These are phyloP conservation scores for Kodamaea kakaduensis DNA, from an alignment of 805 yeast genomes.

Conservation along the genomic window DNA sequence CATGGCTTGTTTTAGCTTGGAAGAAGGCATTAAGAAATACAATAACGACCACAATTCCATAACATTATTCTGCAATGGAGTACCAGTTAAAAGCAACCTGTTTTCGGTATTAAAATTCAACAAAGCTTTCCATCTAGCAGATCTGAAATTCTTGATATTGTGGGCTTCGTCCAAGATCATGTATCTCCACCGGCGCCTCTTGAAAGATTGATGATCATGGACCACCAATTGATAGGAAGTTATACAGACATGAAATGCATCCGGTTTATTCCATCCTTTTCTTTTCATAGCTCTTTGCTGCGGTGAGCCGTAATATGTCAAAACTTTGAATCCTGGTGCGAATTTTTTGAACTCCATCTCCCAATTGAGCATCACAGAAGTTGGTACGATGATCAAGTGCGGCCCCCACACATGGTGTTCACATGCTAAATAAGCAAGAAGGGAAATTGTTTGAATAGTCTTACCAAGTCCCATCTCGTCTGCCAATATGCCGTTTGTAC, in stretches of 20 bases:
- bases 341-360: conserved; percentile 98
- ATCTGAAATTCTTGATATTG: conserved; percentile 91
- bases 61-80: conserved; percentile 92
- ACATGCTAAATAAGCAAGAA: conserved; percentile 84
- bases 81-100: conserved; percentile 87
- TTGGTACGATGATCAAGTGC: conserved; percentile 93
- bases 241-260: conserved; percentile 93
- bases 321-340: conserved; percentile 95
- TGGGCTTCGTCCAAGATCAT: conserved; percentile 98
- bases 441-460: conserved; percentile 91
- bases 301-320: conserved; percentile 95
- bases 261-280: conserved; percentile 96
- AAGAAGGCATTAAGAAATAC: conserved; percentile 93
- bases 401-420: conserved; percentile 98
- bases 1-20: conserved; percentile 67
- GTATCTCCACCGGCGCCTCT: conserved; percentile 90
- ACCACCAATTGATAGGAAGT: conserved; percentile 97
- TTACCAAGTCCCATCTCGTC: conserved; percentile 99
- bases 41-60: conserved; percentile 95
- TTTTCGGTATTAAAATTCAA: conserved; percentile 90
- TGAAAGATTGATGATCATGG: conserved; percentile 91
- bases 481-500: conserved; percentile 94
- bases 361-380: conserved; percentile 97
- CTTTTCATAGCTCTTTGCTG: conserved; percentile 94
- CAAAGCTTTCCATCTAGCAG: conserved; percentile 95